phyloP scores from a whole-genome alignment of 441 rosid genomes.

The Isatis lusitanica region DNA sequence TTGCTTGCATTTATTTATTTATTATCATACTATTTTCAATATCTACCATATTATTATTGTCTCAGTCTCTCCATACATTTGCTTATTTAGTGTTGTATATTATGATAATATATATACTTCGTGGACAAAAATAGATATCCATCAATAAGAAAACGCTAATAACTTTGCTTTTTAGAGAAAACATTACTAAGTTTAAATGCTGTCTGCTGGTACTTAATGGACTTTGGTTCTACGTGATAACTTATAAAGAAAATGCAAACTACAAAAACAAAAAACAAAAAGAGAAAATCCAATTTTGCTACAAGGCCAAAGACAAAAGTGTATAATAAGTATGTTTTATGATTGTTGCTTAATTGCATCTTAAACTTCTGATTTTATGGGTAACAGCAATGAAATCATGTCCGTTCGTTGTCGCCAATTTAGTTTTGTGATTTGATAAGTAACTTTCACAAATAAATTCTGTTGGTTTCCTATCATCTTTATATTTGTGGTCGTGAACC shows the following conservation, averaged over 20 bases:
- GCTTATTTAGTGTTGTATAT: conserved; percentile 3
- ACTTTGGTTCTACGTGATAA: background rate
- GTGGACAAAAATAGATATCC: background rate
- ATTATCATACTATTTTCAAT: background rate
- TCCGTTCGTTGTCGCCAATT: background rate
- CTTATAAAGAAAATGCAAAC: background rate
- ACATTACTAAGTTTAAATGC: background rate
- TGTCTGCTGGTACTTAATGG: conserved; percentile 16
- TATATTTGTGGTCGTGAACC: no score
- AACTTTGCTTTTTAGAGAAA: background rate
- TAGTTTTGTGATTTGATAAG: no score
- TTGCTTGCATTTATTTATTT: background rate
- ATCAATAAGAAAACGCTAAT: background rate
- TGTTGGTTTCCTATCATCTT: no score
- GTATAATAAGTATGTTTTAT: background rate
- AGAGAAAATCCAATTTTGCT: background rate
- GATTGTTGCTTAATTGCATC: background rate
- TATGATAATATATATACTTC: background rate
- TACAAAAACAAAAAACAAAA: background rate
- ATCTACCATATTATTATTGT: conserved; percentile 16
- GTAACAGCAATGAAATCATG: background rate
- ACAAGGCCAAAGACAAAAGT: background rate
- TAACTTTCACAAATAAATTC: background rate
- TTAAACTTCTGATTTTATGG: background rate
- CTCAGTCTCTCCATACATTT: conserved; percentile 28